Percentiles rank a stretch among this genome's conserved stretches.
Evolutionary conservation across 306 rosid species (phyloP).

Genomic region (Biancaea sappan): DNA sequence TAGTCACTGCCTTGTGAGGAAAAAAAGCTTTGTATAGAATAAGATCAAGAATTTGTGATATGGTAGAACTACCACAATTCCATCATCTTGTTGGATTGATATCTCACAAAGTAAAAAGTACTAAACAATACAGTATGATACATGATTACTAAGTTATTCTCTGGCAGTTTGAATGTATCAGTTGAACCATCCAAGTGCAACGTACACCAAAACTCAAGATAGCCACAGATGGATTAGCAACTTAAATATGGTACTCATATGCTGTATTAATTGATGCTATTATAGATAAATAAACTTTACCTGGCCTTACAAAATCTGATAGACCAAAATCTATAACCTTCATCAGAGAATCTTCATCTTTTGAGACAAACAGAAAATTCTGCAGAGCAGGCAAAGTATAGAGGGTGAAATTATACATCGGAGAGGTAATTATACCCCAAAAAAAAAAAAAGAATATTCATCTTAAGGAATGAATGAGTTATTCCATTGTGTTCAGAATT

Average conservation of each 20-base stretch:
- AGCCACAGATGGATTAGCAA: conserved; percentile 8
- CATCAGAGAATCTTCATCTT: conserved; percentile 72
- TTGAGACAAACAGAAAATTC: conserved; percentile 90
- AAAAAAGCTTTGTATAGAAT: conserved; percentile 2
- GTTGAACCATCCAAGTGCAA: conserved; percentile 15
- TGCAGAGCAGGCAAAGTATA: conserved; percentile 47
- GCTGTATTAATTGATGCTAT: conserved; percentile 11
- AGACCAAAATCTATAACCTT: conserved; percentile 98
- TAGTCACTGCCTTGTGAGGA: background rate
- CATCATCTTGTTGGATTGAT: background rate
- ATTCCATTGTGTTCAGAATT: conserved; percentile 22
- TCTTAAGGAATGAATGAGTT: conserved; percentile 26
- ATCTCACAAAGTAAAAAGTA: conserved; percentile 10
- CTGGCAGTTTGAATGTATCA: conserved; percentile 21
- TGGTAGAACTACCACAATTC: conserved; percentile 23
- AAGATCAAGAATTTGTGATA: conserved; percentile 16
- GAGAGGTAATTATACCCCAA: conserved; percentile 4
- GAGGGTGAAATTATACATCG: conserved; percentile 17
- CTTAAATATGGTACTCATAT: conserved; percentile 24
- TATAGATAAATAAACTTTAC: conserved; percentile 45
- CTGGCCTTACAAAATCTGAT: conserved; percentile 91
- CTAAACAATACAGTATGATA: conserved; percentile 3
- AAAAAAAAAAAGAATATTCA: conserved; percentile 11
- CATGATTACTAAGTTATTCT: conserved; percentile 20
- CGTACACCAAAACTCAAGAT: background rate